These are phyloP conservation scores for Lecanosticta acicola DNA, from an alignment of 2,329 filamentous ascomycete genomes.

Conservation along the genomic window DNA sequence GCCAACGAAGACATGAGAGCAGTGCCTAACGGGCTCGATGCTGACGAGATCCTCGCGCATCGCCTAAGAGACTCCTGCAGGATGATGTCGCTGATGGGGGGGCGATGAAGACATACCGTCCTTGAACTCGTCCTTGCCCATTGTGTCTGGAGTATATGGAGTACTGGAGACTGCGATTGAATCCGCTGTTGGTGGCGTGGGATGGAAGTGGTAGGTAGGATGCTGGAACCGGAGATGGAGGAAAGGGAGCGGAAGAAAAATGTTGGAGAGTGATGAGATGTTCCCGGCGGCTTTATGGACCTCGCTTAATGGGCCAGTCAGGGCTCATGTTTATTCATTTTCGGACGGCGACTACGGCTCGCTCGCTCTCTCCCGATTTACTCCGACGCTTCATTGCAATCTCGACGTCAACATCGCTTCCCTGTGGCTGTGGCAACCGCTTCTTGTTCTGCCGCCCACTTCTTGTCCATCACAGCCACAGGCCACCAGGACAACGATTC, in stretches of 20 bases:
- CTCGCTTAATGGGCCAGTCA: conserved; percentile 1
- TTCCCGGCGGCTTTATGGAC: not conserved
- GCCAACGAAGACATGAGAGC: not conserved
- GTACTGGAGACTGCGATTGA: not conserved
- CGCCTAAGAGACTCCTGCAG: not conserved
- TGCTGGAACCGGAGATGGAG: conserved; percentile 4
- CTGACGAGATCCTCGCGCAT: not conserved
- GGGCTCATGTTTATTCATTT: not conserved
- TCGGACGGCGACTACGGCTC: not conserved
- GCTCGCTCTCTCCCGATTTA: not conserved
- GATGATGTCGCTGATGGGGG: not conserved
- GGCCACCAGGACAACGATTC: not conserved
- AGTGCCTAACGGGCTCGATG: not conserved
- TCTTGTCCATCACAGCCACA: not conserved
- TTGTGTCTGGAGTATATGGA: conserved; percentile 25
- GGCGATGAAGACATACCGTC: conserved; percentile 27
- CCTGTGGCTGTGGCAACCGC: not conserved
- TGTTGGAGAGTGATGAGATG: conserved; percentile 2
- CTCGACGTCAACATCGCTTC: not conserved
- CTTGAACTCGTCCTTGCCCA: conserved; percentile 36
- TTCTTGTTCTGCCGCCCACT: not conserved
- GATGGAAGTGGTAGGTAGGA: not conserved
- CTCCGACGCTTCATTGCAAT: not conserved
- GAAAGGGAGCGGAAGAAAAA: conserved; percentile 2
- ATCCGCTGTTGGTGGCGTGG: not conserved